Evolutionary conservation across 1,284 basidiomycete genomes (phyloP).

Genomic region (Boletus smithii): DNA sequence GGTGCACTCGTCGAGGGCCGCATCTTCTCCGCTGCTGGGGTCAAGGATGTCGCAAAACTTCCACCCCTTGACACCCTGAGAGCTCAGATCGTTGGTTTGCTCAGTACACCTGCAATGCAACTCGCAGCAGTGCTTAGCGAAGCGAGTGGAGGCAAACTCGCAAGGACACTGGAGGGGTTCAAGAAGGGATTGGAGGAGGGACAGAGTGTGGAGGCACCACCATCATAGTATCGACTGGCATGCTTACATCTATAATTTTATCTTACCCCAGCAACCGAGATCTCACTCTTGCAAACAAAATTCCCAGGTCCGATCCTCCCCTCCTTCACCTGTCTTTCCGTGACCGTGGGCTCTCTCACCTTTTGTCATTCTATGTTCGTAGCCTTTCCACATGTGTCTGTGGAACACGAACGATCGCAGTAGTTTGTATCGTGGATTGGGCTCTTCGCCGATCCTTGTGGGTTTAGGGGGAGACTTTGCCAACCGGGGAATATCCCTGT

Average conservation of each 20-base stretch:
- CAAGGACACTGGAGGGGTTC: conserved; percentile 74
- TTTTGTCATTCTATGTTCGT: conserved; percentile 90
- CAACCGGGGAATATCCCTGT: conserved; percentile 74
- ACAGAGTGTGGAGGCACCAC: conserved; percentile 23
- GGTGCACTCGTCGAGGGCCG: conserved; percentile 74
- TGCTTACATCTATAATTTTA: conserved; percentile 8
- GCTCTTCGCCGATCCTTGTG: conserved; percentile 39
- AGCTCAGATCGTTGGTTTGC: conserved; percentile 71
- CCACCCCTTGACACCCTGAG: conserved; percentile 69
- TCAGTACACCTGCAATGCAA: conserved; percentile 69
- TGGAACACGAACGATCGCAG: conserved; percentile 84
- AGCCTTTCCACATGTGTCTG: conserved; percentile 73
- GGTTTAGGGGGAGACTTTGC: conserved; percentile 71
- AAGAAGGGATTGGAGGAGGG: conserved; percentile 68
- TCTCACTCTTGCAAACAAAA: conserved; percentile 59
- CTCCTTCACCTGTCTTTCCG: conserved; percentile 66
- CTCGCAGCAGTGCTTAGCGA: conserved; percentile 65
- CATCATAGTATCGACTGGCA: conserved; percentile 27
- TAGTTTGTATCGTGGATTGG: conserved; percentile 69
- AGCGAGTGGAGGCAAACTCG: conserved; percentile 70
- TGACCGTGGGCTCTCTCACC: conserved; percentile 67
- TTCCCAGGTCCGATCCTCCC: conserved; percentile 78
- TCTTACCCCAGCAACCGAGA: too few species aligned
- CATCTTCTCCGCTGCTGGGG: conserved; percentile 55
- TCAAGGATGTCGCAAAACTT: conserved; percentile 61